Evolutionary conservation across 176 grass and related monocot species (phyloP), one percentile per base, ranked within the genome.

Genomic region (Raddia distichophylla): DNA sequence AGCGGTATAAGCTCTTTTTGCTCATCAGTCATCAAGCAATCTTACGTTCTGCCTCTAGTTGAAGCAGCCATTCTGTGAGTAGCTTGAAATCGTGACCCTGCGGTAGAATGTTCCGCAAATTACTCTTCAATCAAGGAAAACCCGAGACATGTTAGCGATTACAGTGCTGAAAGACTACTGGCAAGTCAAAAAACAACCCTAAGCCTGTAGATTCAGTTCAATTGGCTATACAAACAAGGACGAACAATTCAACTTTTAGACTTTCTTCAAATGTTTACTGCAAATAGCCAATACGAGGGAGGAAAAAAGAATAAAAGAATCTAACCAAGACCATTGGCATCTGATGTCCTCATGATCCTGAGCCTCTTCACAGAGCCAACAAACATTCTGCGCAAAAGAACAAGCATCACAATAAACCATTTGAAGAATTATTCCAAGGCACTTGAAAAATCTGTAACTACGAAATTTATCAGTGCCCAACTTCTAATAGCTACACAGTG

Each of bases 321-420:
- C 85, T 90, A 34, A 90, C 90, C 88, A 32, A 92, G 85, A 49
- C 84, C 79, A 15, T 59, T 84, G 10, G 79, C 78, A 59, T 92
- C 93, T 40, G 80, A 92, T 14, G 83, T 83, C 86, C 79, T 93
- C 87, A 94, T 91, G 79, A 97, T 94, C 88, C 91, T 89, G 35
- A 94, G 87, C 77, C 84, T 85, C 79, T 93, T 97, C 46, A 88
- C 94, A 10, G 84, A 87, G 63, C 81, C 67, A 20, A 90, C 52
- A 46, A 97, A 93, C 91, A 94, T 89, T 80, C 91, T 97, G 87
- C 67, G 85, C 16, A 66, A 1, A 33, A 55, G 43, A 67, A 61
- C n/a, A 42, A 10, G 37, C 78, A 64, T 33, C 34, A 3, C 10
- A 80, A 64, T 82, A 45, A 89, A 50, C 67, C 34, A 64, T 74